These are phyloP conservation scores for Arthrobotrys entomopaga DNA, from an alignment of 2,329 filamentous ascomycete species.

Conservation along the genomic window DNA sequence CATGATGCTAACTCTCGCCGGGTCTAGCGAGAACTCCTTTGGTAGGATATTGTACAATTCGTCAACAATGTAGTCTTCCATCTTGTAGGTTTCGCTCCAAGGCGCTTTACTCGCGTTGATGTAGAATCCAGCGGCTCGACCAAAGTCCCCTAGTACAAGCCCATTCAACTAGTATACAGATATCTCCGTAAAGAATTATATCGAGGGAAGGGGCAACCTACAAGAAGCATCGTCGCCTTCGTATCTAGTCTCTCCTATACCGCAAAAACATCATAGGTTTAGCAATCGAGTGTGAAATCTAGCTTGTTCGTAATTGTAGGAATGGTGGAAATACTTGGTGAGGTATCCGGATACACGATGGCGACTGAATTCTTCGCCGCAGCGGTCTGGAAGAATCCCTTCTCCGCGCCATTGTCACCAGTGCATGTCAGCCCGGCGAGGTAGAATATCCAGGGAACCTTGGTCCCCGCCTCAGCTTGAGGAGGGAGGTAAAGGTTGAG, in stretches of 20 bases:
- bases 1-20: conserved; percentile 78
- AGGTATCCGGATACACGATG: conserved; percentile 95
- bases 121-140: conserved; percentile 92
- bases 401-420: conserved; percentile 82
- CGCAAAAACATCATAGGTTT: neutral
- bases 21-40: conserved; percentile 77
- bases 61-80: conserved; percentile 90
- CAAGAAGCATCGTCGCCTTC: conserved; percentile 85
- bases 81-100: conserved; percentile 82
- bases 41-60: conserved; percentile 87
- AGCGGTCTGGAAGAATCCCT: conserved; percentile 89
- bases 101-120: conserved; percentile 82
- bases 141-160: conserved; percentile 74
- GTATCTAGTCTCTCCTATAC: conserved; percentile 76
- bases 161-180: neutral
- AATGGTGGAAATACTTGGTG: conserved; percentile 71
- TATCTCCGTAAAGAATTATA: neutral
- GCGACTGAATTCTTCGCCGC: conserved; percentile 85
- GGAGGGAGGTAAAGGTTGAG: conserved; percentile 88
- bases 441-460: conserved; percentile 88
- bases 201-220: conserved; percentile 12
- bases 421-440: conserved; percentile 95
- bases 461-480: conserved; percentile 63
- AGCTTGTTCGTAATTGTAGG: neutral
- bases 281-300: neutral